phyloP scores from a whole-genome alignment of 257 asterid species.

The Anisodus tanguticus region DNA sequence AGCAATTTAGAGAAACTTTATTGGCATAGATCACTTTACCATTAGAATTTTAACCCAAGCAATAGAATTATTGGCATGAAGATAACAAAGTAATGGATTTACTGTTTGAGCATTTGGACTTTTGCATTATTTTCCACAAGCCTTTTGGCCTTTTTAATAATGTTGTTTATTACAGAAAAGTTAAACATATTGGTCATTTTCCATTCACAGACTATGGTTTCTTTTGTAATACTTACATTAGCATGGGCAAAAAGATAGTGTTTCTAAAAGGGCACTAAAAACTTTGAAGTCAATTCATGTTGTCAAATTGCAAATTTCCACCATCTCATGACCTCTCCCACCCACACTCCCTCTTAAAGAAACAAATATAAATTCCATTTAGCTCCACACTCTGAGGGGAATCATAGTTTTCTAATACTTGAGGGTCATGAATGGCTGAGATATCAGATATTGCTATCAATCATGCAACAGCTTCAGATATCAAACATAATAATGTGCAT shows the following conservation, averaged over 20 bases:
- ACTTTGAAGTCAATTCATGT: neutral
- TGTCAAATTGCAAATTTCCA: neutral
- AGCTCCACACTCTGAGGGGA: neutral
- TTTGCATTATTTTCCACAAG: neutral
- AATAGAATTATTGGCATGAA: neutral
- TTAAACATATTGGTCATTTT: neutral
- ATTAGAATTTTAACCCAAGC: neutral
- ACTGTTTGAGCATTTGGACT: neutral
- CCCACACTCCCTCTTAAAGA: neutral
- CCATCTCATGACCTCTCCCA: neutral
- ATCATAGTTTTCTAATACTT: neutral
- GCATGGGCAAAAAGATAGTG: neutral
- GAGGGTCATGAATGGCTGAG: neutral
- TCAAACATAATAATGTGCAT: neutral
- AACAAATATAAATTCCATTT: neutral
- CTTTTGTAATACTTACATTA: neutral
- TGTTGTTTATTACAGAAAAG: neutral
- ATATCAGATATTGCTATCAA: neutral
- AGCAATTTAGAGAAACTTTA: neutral
- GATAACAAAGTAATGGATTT: neutral
- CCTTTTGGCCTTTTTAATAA: neutral
- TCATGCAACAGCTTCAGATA: slow-evolving; percentile 18
- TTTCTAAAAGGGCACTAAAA: slow-evolving; percentile 2
- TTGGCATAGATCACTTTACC: neutral
- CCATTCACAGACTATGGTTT: neutral